phyloP scores from a whole-genome alignment of 139 green algal genomes.

The Yamagishiella unicocca region DNA sequence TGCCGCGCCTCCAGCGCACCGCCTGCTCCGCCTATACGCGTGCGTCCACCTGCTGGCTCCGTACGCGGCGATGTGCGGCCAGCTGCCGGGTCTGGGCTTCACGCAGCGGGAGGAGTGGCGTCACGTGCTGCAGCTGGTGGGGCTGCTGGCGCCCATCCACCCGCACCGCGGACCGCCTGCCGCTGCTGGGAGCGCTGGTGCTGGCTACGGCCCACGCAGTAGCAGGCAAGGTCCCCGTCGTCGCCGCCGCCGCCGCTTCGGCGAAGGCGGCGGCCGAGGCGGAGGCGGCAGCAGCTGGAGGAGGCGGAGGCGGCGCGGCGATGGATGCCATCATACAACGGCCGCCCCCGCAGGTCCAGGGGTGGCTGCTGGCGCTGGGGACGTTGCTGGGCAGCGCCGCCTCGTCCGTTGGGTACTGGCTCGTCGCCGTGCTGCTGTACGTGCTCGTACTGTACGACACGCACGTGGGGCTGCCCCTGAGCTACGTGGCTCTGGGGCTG shows the following conservation, averaged over 20 bases:
- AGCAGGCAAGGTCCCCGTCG: not conserved
- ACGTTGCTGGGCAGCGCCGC: not conserved
- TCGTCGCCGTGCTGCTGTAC: constrained; percentile 10
- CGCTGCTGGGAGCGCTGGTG: constrained; percentile 44
- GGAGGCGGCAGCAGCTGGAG: no score
- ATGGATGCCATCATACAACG: no score
- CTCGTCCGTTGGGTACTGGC: not conserved
- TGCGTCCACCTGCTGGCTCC: constrained; percentile 47
- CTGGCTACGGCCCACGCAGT: constrained; percentile 38
- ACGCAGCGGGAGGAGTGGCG: constrained; percentile 33
- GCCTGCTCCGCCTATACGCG: constrained; percentile 27
- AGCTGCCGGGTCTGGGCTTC: constrained; percentile 45
- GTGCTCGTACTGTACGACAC: constrained; percentile 12
- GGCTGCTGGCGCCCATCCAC: constrained; percentile 18
- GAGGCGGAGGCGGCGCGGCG: no score
- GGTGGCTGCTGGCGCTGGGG: constrained; percentile 14
- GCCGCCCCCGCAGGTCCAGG: not conserved
- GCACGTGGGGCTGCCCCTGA: not conserved
- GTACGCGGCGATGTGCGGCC: constrained; percentile 54
- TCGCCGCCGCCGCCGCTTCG: not conserved
- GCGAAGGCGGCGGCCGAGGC: not conserved
- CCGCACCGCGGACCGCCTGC: constrained; percentile 24
- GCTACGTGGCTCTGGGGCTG: constrained; percentile 34
- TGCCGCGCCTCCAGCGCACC: constrained; percentile 16
- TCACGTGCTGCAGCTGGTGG: constrained; percentile 29